Evolutionary conservation across 2,329 filamentous ascomycete species (phyloP), one percentile per base, ranked within the genome.

Genomic region (Hirsutella rhossiliensis): DNA sequence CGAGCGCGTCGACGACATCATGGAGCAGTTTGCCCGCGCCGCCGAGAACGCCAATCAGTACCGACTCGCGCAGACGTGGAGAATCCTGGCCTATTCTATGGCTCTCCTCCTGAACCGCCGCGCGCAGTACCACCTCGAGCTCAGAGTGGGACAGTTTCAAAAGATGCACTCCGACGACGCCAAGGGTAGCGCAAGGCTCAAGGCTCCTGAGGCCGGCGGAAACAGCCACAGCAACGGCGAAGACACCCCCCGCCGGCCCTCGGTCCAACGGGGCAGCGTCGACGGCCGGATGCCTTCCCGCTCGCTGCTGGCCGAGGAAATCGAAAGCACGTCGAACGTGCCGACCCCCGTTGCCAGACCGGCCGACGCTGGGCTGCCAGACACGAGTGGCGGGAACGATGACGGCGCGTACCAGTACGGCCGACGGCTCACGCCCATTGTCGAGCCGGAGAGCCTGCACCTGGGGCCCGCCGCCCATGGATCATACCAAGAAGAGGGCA

Each of bases 31-130:
- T 52, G 77, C 76, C 3, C 63, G 60, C 20, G 71, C 73, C n/a
- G 75, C 78, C 2, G 76, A 81, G 50, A 63, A 61, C 3, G 70
- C 73, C 18, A 71, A 69, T 29, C 65, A 76, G 40, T 82, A 75
- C 53, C 69, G 78, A 1, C 64, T 82, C 0, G 75, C 78, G 5
- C 78, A 82, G 54, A 79, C 76, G 1, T 82, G 78, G 78, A 71
- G 76, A 28, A 67, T 81, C 12, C 54, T 82, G 18, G 70, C 72
- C 0, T 80, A 75, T 52, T 72, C 72, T 11, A 70, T 78, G 50
- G 61, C 65, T 18, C 57, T 79, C 12, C 62, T 82, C 1, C 63
- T 82, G 2, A 63, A 62, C 15, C 66, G 70, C 28, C 67, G 78
- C 27, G 76, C 73, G 1, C 68, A 75, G 38, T 77, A 75, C 47